A percentile compares a stretch with the other conserved stretches of the same genome.
Conservation (phyloP, 345 rosid species). For the Triadica sebifera region DNA sequence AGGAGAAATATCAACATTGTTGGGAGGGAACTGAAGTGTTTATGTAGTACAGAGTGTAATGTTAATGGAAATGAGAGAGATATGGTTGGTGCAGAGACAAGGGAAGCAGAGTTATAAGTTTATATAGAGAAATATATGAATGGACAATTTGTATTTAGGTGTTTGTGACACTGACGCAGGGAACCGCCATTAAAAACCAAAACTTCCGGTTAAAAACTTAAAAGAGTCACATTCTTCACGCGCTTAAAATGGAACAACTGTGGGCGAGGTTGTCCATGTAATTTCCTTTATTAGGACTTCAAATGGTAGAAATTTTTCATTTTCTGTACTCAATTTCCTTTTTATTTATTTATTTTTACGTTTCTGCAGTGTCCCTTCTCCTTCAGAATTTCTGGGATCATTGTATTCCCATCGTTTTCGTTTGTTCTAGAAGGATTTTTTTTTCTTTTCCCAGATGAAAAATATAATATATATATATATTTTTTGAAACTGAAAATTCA, state of each 20-base stretch:
- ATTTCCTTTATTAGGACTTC: background rate
- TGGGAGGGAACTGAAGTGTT: no score
- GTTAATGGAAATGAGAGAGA: background rate
- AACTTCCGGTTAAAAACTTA: background rate
- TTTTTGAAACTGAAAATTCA: no score
- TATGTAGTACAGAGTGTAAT: background rate
- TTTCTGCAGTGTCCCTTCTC: no score
- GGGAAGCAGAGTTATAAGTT: background rate
- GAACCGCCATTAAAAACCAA: background rate
- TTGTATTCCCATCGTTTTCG: no score
- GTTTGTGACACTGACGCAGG: background rate
- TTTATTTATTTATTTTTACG: no score
- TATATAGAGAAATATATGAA: background rate
- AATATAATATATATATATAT: no score
- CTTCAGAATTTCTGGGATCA: no score
- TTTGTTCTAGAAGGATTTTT: no score
- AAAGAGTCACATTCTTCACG: background rate
- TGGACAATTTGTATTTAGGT: no score
- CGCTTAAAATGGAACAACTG: constrained; percentile 1
- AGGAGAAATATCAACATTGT: constrained; percentile 15
- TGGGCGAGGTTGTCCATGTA: background rate
- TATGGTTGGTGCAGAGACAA: background rate
- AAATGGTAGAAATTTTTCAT: no score
- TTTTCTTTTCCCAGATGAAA: no score
- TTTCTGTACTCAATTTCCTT: no score